Evolutionary conservation across 257 asterid species (phyloP).

Genomic region (Solanum lignicaule): DNA sequence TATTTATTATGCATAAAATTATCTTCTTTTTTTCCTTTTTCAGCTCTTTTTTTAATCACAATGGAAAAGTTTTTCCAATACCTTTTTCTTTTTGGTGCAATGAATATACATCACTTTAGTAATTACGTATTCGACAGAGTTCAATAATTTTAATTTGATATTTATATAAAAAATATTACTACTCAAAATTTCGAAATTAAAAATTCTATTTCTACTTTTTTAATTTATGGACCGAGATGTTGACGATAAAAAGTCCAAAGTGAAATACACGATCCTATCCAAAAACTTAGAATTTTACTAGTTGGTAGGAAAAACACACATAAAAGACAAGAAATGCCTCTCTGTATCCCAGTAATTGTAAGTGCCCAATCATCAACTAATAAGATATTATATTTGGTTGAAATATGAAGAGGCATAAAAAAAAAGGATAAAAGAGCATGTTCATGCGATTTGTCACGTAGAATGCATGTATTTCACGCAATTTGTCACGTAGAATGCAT

Average conservation of each 20-base stretch:
- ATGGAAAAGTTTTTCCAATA: not conserved
- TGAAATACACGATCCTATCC: not conserved
- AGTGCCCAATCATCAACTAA: not conserved
- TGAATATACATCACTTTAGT: not conserved
- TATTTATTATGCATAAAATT: not conserved
- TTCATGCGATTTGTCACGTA: not conserved
- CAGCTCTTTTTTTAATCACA: not conserved
- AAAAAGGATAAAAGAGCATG: not conserved
- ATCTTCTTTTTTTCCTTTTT: not conserved
- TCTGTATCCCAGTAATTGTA: not conserved
- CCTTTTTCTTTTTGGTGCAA: not conserved
- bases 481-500: no score
- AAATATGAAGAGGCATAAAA: not conserved
- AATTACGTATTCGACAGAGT: not conserved
- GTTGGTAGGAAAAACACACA: not conserved
- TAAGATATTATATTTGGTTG: not conserved
- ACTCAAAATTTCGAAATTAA: not conserved
- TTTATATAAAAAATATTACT: not conserved
- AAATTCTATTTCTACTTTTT: fast-evolving
- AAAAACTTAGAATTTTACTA: not conserved
- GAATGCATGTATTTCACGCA: fast-evolving
- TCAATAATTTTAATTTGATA: not conserved
- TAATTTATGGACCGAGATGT: not conserved
- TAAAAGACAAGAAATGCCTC: not conserved
- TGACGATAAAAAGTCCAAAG: not conserved